These are phyloP conservation scores for Aspergillus proliferans DNA, from an alignment of 2,329 filamentous ascomycete genomes.

Conservation along the genomic window DNA sequence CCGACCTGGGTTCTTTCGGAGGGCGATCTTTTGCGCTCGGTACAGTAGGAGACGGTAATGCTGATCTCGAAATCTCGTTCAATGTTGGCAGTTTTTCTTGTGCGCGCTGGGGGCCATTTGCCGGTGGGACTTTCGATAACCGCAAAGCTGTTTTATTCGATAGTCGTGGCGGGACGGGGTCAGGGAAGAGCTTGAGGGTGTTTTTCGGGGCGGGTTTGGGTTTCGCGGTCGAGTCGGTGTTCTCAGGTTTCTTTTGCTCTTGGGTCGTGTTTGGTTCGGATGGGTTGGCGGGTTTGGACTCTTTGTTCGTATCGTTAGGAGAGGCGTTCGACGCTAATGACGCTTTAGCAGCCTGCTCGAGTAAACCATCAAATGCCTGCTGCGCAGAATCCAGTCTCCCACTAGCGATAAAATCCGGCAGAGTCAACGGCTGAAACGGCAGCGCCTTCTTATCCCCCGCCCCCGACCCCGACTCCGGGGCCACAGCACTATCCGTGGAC, in stretches of 20 bases:
- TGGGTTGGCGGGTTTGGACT: too few species aligned
- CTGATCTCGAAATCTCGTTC: too few species aligned
- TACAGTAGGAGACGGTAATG: background rate
- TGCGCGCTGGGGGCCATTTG: constrained; percentile 6
- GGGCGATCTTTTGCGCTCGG: background rate
- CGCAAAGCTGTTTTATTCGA: constrained; percentile 24
- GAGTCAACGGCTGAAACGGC: constrained; percentile 9
- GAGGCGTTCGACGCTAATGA: background rate
- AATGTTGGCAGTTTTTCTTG: background rate
- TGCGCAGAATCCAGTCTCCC: too few species aligned
- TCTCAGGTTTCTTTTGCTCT: background rate
- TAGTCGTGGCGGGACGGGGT: constrained; percentile 24
- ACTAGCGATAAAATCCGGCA: background rate
- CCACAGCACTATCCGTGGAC: constrained; percentile 27
- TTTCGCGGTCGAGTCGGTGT: background rate
- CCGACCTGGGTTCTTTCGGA: background rate
- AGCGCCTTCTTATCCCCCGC: constrained; percentile 18
- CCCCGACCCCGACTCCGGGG: constrained; percentile 17
- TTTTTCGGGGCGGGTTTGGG: background rate
- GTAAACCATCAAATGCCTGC: background rate
- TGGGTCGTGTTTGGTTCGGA: background rate
- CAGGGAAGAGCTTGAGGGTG: constrained; percentile 28
- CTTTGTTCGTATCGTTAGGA: constrained; percentile 2
- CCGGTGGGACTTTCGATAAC: constrained; percentile 12
- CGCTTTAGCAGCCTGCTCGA: too few species aligned